Conservation (phyloP, 768 basidiomycete genomes). For the Rickenella mellea region DNA sequence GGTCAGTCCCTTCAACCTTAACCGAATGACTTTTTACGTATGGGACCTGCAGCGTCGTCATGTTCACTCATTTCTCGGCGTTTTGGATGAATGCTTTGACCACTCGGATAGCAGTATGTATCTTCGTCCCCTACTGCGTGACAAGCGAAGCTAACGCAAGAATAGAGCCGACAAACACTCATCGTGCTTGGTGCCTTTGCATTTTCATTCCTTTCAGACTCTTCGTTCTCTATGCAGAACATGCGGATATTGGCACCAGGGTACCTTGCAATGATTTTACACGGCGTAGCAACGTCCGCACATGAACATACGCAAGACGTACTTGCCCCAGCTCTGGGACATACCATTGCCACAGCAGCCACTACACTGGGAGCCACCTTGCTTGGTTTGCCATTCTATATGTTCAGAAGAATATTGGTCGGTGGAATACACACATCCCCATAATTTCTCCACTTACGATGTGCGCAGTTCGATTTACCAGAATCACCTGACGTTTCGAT, state of each 20-base stretch:
- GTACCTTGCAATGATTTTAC: conserved; percentile 54
- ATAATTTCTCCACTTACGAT: conserved; percentile 6
- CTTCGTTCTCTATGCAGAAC: conserved; percentile 29
- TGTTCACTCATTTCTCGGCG: conserved; percentile 62
- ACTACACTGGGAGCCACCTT: conserved; percentile 54
- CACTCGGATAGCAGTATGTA: conserved; percentile 37
- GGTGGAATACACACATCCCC: conserved; percentile 12
- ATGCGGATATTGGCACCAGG: conserved; percentile 44
- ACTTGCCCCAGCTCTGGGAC: conserved; percentile 48
- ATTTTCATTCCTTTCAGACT: conserved; percentile 51
- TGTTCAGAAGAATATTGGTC: conserved; percentile 51
- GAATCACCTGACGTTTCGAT: conserved; percentile 46
- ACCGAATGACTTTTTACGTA: conserved; percentile 2
- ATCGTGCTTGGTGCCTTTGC: conserved; percentile 38
- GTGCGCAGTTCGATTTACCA: conserved; percentile 37
- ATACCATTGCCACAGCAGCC: conserved; percentile 44
- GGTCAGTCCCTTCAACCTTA: conserved; percentile 34
- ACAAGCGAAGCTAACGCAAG: conserved; percentile 2
- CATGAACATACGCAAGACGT: conserved; percentile 54
- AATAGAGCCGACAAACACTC: conserved; percentile 41
- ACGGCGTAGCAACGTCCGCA: conserved; percentile 50
- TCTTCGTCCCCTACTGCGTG: background rate
- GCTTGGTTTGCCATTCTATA: conserved; percentile 56
- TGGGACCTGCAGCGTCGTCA: conserved; percentile 46
- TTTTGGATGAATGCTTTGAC: conserved; percentile 54